Evolutionary conservation across 192 early-diverging fungal species (phyloP).

Genomic region (Dispira parvispora): DNA sequence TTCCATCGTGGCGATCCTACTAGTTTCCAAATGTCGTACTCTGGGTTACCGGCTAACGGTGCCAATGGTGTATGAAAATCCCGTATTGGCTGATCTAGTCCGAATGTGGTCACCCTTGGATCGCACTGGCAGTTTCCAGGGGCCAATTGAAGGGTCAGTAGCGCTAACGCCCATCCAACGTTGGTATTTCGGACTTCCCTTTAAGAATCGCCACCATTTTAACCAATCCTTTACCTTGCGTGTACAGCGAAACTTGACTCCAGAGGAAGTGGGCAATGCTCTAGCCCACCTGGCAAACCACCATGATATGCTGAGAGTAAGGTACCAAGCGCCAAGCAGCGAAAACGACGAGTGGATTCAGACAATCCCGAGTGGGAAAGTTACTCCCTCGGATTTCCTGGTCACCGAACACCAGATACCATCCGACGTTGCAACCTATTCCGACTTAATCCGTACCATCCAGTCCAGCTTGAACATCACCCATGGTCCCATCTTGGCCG

Average conservation of each 20-base stretch:
- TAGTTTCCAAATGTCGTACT: conserved; percentile 1
- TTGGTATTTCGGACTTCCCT: not conserved
- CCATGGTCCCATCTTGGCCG: not conserved
- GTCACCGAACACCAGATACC: not conserved
- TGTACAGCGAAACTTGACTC: not conserved
- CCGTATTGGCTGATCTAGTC: not conserved
- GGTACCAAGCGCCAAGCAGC: too few relatives aligned
- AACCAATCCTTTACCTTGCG: conserved; percentile 2
- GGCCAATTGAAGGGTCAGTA: not conserved
- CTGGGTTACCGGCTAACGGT: not conserved
- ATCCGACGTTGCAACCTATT: not conserved
- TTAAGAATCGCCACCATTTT: not conserved
- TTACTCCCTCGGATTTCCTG: not conserved
- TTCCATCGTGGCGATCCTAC: conserved; percentile 6
- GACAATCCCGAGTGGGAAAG: not conserved
- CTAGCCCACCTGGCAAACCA: not conserved
- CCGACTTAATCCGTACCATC: not conserved
- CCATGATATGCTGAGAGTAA: not conserved
- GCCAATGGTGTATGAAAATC: not conserved
- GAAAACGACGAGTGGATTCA: not conserved
- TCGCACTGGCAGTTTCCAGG: not conserved
- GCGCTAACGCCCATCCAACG: not conserved
- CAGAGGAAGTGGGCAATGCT: not conserved
- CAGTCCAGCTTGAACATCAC: not conserved
- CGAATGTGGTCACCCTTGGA: not conserved